These are phyloP conservation scores for Schwanniomyces pseudopolymorphus DNA, from an alignment of 805 yeast genomes.

Conservation along the genomic window DNA sequence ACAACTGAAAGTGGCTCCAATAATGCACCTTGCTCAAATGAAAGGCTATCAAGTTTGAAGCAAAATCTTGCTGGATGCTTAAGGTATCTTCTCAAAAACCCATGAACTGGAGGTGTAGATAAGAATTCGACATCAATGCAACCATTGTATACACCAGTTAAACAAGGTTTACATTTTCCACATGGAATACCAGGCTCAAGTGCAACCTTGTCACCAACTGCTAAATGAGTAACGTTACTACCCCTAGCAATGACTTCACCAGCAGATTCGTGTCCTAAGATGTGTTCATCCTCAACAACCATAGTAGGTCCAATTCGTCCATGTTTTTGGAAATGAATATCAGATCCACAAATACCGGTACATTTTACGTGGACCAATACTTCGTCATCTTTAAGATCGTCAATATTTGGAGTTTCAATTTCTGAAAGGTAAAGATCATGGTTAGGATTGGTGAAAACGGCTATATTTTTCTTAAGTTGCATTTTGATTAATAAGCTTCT, in stretches of 20 bases:
- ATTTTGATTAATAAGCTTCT: neutral
- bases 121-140: constrained; percentile 3
- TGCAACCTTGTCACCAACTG: constrained; percentile 49
- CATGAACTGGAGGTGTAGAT: constrained; percentile 8
- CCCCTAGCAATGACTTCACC: constrained; percentile 52
- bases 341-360: constrained; percentile 24
- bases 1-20: constrained; percentile 25
- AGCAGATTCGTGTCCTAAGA: constrained; percentile 46
- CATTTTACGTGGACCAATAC: constrained; percentile 19
- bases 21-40: constrained; percentile 24
- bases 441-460: constrained; percentile 9
- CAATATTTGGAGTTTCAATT: constrained; percentile 2
- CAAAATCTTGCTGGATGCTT: constrained; percentile 8
- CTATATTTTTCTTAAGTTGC: constrained; percentile 6
- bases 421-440: constrained; percentile 7
- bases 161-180: constrained; percentile 19
- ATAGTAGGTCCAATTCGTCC: constrained; percentile 30
- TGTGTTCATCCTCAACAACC: constrained; percentile 14
- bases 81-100: constrained; percentile 8
- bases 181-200: constrained; percentile 59
- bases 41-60: constrained; percentile 6
- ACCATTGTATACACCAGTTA: constrained; percentile 8
- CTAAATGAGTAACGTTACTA: constrained; percentile 40
- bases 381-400: constrained; percentile 9
- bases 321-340: constrained; percentile 20